Base-by-base conservation (phyloP, 495 filamentous ascomycete genomes). In the Hypoxylon subgilvum region DNA sequence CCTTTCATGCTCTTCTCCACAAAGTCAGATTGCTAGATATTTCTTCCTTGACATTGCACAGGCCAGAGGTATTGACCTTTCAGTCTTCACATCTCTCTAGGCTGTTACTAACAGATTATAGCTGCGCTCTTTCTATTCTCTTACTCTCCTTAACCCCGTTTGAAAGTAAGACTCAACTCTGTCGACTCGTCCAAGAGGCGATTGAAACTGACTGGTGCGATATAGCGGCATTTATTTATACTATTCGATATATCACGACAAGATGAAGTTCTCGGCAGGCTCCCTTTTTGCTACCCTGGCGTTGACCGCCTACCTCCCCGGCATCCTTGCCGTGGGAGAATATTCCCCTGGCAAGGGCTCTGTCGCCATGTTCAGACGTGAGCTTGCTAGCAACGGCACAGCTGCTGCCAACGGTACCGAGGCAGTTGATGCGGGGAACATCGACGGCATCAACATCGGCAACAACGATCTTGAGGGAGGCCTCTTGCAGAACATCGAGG, bases 81-180 rank as follows among this genome's bases (percentile, higher is more conserved):
- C 25, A 12, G 23, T 8, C 7, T 9, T 30, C 3, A 17, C 10
- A n/a, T 30, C 5, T 27, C 13, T 30, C 43, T 40, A 5, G 4
- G 4, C 31, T 21, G 4, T 27, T 23, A 30, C 52, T 68, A 42
- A 68, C 32, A 17, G 39, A 38, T 13, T 22, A 6, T 40, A 68
- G 66, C 66, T 66, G 66, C 25, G 66, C 63, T 69, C 66, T 47
- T 45, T 55, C 38, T 7, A 41, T 66, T 66, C 66, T 58, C n/a
- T 40, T 60, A 6, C 40, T 51, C 21, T 52, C 47, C 10, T 63
- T 48, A 48, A 45, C n/a, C 10, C 60, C 66, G 66, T 66, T 66
- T 63, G 66, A 63, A 52, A 66, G 65, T 68, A 52, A 40, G 61
- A 14, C 45, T 19, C 23, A 17, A 12, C n/a, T 34, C 31, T 34